phyloP scores from a whole-genome alignment of 345 rosid genomes.

The thale cress (Arabidopsis thaliana) region DNA sequence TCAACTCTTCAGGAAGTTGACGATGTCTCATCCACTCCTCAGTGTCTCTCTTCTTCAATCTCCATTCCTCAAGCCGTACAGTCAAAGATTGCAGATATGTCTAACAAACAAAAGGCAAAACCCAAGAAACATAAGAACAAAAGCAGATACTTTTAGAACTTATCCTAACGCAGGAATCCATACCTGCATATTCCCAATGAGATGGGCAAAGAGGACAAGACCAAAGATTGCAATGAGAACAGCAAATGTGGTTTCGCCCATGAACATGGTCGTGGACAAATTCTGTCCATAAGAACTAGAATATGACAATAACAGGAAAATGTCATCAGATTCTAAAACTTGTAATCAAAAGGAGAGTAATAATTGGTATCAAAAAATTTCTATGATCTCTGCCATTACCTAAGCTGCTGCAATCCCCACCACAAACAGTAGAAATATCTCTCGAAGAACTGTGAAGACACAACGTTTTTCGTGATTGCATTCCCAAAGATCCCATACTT shows the following conservation, averaged over 20 bases:
- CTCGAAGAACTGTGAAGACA: conserved; percentile 59
- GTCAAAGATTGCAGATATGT: conserved; percentile 90
- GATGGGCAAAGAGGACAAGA: conserved; percentile 87
- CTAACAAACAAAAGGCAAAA: conserved; percentile 47
- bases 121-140: conserved; percentile 24
- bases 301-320: conserved; percentile 40
- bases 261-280: conserved; percentile 76
- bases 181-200: conserved; percentile 99
- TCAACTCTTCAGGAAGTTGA: conserved; percentile 86
- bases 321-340: conserved; percentile 12
- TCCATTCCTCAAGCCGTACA: conserved; percentile 93
- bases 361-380: not conserved
- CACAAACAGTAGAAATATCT: conserved; percentile 84
- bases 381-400: conserved; percentile 50
- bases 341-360: not conserved
- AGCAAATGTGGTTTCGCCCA: conserved; percentile 89
- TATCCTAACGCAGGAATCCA: not conserved
- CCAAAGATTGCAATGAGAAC: conserved; percentile 83
- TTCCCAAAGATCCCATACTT: conserved; percentile 66
- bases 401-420: conserved; percentile 93
- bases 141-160: not conserved
- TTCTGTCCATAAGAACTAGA: conserved; percentile 92
- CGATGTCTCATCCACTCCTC: conserved; percentile 99
- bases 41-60: conserved; percentile 85
- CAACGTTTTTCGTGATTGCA: conserved; percentile 60